Conservation (phyloP, 371 early-diverging fungal species). For the Caulochytrium protostelioides region DNA sequence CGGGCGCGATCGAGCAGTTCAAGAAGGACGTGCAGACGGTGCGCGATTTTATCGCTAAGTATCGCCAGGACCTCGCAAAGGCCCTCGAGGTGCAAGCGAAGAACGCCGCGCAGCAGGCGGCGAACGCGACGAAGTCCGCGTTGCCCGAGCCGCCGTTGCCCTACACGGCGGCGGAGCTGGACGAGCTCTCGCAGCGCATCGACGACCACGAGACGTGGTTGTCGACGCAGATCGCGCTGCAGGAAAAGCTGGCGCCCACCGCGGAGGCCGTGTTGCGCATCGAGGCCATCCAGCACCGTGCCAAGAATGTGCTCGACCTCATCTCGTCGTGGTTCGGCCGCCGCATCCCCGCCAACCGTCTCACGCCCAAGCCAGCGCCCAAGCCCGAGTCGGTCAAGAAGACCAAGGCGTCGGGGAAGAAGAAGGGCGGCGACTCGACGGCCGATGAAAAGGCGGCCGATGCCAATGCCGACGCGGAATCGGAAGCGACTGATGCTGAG, state of each 20-base stretch:
- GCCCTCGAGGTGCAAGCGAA: background rate
- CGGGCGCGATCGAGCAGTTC: slow-evolving; percentile 30
- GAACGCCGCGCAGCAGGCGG: background rate
- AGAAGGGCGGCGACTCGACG: too few relatives aligned
- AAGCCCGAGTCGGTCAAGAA: too few relatives aligned
- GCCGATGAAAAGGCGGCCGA: too few relatives aligned
- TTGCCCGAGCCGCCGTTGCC: slow-evolving; percentile 30
- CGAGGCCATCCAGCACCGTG: too few relatives aligned
- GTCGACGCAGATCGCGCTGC: slow-evolving; percentile 28
- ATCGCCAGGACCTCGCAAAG: slow-evolving; percentile 19
- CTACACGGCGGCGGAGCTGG: slow-evolving; percentile 40
- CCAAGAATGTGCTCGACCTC: too few relatives aligned
- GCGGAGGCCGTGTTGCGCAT: too few relatives aligned
- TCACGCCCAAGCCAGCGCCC: too few relatives aligned
- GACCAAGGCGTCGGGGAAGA: too few relatives aligned
- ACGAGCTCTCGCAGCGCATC: slow-evolving; percentile 13
- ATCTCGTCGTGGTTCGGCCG: too few relatives aligned
- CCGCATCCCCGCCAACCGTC: too few relatives aligned
- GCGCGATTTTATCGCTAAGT: slow-evolving; percentile 6
- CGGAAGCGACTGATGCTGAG: too few relatives aligned
- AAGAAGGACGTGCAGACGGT: slow-evolving; percentile 10
- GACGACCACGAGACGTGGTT: slow-evolving; percentile 40
- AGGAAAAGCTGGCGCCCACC: slow-evolving; percentile 29
- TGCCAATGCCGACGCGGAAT: too few relatives aligned
- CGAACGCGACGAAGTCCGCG: slow-evolving; percentile 10